A percentile compares a stretch with the other conserved stretches of the same genome.
These are phyloP conservation scores for Ophiostoma triangulosporum DNA, from an alignment of 2,329 filamentous ascomycete genomes.

Conservation along the genomic window DNA sequence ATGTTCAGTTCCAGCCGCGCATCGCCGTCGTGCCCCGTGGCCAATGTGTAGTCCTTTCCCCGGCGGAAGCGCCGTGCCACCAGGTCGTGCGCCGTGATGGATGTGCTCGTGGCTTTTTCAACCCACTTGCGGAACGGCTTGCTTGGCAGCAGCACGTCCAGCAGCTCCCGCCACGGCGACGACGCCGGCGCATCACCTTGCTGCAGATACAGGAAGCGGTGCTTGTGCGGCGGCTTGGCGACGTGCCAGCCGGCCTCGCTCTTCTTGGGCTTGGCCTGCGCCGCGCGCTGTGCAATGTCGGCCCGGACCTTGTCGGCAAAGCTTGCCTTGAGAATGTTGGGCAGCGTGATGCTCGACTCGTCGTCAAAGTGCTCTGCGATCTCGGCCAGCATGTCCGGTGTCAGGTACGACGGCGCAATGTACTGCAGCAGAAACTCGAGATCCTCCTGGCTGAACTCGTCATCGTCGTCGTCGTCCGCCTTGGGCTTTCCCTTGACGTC, in stretches of 20 bases:
- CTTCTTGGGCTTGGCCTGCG: conserved; percentile 21
- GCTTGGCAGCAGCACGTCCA: conserved; percentile 74
- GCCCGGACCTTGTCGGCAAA: conserved; percentile 60
- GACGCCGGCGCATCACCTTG: conserved; percentile 28
- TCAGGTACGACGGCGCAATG: conserved; percentile 79
- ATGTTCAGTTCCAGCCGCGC: conserved; percentile 78
- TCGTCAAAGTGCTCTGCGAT: conserved; percentile 68
- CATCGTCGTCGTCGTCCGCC: conserved; percentile 26
- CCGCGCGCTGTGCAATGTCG: conserved; percentile 56
- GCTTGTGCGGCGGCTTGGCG: conserved; percentile 84
- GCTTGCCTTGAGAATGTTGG: conserved; percentile 63
- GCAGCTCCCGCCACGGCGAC: conserved; percentile 59
- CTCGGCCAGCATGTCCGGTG: conserved; percentile 77
- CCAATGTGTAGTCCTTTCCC: conserved; percentile 83
- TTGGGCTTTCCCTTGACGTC: neutral
- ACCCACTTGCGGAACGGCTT: conserved; percentile 83
- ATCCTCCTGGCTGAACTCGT: conserved; percentile 56
- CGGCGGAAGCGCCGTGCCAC: conserved; percentile 78
- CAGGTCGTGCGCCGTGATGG: conserved; percentile 59
- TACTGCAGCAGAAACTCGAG: conserved; percentile 84
- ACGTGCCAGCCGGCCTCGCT: conserved; percentile 55
- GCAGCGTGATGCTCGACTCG: conserved; percentile 70
- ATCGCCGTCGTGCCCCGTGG: conserved; percentile 66
- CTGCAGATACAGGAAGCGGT: conserved; percentile 77
- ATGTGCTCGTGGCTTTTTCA: conserved; percentile 63